Evolutionary conservation across 169 alveolate species (phyloP).

Genomic region (Perkinsus olseni): DNA sequence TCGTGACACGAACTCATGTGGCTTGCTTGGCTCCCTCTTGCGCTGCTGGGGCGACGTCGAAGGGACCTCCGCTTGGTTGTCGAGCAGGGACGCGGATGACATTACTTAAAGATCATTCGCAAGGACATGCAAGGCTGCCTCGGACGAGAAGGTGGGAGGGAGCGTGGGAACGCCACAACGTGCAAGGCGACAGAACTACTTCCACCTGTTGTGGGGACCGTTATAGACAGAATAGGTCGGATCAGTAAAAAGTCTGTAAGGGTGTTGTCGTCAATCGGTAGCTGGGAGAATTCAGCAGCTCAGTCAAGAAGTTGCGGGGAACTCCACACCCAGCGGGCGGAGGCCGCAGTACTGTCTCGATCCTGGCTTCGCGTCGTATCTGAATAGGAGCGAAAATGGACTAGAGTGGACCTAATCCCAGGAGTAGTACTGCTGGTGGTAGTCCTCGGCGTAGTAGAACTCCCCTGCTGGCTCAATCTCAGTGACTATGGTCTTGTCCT

Average conservation of each 20-base stretch:
- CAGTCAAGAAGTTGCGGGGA: too few relatives aligned
- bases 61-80: neutral
- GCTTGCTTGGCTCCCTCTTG: neutral
- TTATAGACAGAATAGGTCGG: too few relatives aligned
- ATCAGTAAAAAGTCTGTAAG: too few relatives aligned
- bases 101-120: neutral
- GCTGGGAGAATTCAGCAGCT: too few relatives aligned
- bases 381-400: neutral
- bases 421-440: constrained; percentile 36
- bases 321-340: neutral
- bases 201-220: too few relatives aligned
- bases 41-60: neutral
- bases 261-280: too few relatives aligned
- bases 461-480: constrained; percentile 24
- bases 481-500: constrained; percentile 1
- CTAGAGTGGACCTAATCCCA: neutral
- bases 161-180: too few relatives aligned
- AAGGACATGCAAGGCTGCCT: too few relatives aligned
- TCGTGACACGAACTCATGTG: neutral
- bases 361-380: constrained; percentile 9
- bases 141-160: too few relatives aligned
- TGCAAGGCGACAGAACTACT: too few relatives aligned
- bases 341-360: constrained; percentile 11
- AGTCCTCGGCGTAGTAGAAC: constrained; percentile 35
- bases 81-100: neutral